Percentiles rank a stretch among this genome's conserved stretches.
phyloP scores from a whole-genome alignment of 2,329 filamentous ascomycete genomes.

The Penicillium sp. region DNA sequence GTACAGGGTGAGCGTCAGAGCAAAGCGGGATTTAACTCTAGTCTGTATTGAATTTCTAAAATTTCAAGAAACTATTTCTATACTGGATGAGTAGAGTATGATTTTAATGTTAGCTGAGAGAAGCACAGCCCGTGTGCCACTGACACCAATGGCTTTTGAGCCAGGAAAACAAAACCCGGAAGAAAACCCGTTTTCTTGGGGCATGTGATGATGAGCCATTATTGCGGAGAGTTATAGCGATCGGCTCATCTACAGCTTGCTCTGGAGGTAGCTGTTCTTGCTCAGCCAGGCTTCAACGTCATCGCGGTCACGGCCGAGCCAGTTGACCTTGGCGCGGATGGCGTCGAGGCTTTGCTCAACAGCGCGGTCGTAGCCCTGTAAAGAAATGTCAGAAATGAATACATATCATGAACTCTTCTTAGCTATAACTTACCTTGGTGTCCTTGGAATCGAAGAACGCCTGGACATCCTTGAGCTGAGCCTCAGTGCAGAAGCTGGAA shows the following conservation, averaged over 20 bases:
- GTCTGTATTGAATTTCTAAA: not conserved
- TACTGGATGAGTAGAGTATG: slow-evolving; percentile 12
- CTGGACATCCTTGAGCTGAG: slow-evolving; percentile 76
- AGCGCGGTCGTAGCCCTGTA: slow-evolving; percentile 75
- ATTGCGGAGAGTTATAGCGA: not conserved
- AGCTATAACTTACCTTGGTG: slow-evolving; percentile 64
- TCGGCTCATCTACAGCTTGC: slow-evolving; percentile 36
- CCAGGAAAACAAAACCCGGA: not conserved
- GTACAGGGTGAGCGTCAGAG: too few relatives aligned
- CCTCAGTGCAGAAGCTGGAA: slow-evolving; percentile 74
- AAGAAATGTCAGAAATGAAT: slow-evolving; percentile 3
- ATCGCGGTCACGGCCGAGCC: slow-evolving; percentile 74
- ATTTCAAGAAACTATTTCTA: not conserved
- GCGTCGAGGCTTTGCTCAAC: slow-evolving; percentile 88
- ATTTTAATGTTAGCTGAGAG: not conserved
- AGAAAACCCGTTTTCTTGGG: not conserved
- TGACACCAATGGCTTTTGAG: slow-evolving; percentile 1
- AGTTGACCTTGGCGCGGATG: slow-evolving; percentile 81
- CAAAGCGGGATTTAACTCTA: too few relatives aligned
- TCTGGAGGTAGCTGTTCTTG: slow-evolving; percentile 63
- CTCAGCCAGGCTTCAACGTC: slow-evolving; percentile 78
- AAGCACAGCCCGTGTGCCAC: slow-evolving; percentile 10
- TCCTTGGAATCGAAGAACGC: slow-evolving; percentile 81
- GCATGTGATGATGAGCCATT: not conserved
- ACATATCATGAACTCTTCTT: too few relatives aligned